Evolutionary conservation across 768 basidiomycete species (phyloP).

Genomic region (Trametes meyenii): DNA sequence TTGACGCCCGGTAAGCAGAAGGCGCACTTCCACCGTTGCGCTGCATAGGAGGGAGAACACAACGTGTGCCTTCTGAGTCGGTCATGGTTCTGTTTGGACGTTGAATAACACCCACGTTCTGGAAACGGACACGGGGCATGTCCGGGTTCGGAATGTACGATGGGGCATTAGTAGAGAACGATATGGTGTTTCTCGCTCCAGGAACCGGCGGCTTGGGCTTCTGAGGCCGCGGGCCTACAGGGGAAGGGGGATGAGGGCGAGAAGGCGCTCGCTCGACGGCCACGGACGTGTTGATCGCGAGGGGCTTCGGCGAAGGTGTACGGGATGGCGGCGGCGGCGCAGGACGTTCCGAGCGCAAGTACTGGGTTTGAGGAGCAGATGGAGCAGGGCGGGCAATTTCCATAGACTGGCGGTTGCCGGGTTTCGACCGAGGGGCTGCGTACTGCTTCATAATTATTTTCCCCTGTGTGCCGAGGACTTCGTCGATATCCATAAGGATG

Average conservation of each 20-base stretch:
- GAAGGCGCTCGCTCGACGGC: conserved; percentile 30
- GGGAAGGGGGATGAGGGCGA: conserved; percentile 49
- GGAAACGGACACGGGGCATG: conserved; percentile 8
- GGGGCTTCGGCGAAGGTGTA: conserved; percentile 33
- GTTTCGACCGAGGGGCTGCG: conserved; percentile 41
- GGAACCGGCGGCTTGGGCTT: conserved; percentile 26
- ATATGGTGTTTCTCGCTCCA: conserved; percentile 8
- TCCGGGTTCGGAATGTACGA: conserved; percentile 17
- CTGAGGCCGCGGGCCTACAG: conserved; percentile 52
- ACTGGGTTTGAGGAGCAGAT: conserved; percentile 6
- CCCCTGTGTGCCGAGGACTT: conserved; percentile 30
- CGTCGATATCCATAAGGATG: conserved; percentile 43
- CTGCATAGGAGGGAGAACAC: conserved; percentile 3
- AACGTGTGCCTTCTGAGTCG: background rate
- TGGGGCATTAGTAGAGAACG: background rate
- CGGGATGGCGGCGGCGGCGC: conserved; percentile 35
- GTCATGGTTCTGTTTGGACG: background rate
- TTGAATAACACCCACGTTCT: conserved; percentile 3
- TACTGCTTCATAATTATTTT: conserved; percentile 46
- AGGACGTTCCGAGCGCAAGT: conserved; percentile 32
- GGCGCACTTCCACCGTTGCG: conserved; percentile 12
- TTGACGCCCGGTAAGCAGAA: conserved; percentile 15
- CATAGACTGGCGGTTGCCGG: conserved; percentile 18
- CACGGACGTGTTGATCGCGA: conserved; percentile 19
- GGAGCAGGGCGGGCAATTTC: conserved; percentile 8